Evolutionary conservation across 257 asterid species (phyloP).

Genomic region (Ilex asprella): DNA sequence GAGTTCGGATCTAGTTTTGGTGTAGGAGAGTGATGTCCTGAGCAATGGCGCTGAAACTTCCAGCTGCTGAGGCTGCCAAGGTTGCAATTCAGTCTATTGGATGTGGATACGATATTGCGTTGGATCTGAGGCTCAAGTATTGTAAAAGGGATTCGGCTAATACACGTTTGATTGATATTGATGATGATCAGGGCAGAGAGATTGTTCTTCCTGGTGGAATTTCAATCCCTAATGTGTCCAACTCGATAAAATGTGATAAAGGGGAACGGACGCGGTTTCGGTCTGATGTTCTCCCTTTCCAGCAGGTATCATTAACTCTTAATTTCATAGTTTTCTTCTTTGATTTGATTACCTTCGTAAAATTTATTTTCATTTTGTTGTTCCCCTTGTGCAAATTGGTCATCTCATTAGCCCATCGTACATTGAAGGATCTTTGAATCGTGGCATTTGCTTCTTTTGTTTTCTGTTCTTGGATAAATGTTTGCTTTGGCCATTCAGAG

Average conservation of each 20-base stretch:
- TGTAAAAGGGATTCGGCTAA: conserved; percentile 57
- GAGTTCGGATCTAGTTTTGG: neutral
- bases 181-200: conserved; percentile 65
- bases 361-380: no score
- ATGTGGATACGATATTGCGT: conserved; percentile 76
- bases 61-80: conserved; percentile 79
- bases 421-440: no score
- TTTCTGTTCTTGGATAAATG: no score
- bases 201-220: conserved; percentile 87
- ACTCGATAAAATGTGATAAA: conserved; percentile 87
- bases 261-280: conserved; percentile 92
- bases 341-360: neutral
- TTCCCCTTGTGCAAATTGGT: no score
- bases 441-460: no score
- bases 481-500: conserved; percentile 2
- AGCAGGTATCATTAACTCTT: conserved; percentile 49
- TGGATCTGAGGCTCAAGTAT: conserved; percentile 85
- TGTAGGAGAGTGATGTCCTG: conserved; percentile 20
- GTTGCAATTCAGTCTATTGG: conserved; percentile 92
- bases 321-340: neutral
- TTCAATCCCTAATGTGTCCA: conserved; percentile 60
- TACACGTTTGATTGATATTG: conserved; percentile 66
- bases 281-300: conserved; percentile 83
- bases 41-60: conserved; percentile 77
- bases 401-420: no score